These are phyloP conservation scores for Dendrobium huoshanense DNA, from an alignment of 106 monocot species.

Conservation along the genomic window DNA sequence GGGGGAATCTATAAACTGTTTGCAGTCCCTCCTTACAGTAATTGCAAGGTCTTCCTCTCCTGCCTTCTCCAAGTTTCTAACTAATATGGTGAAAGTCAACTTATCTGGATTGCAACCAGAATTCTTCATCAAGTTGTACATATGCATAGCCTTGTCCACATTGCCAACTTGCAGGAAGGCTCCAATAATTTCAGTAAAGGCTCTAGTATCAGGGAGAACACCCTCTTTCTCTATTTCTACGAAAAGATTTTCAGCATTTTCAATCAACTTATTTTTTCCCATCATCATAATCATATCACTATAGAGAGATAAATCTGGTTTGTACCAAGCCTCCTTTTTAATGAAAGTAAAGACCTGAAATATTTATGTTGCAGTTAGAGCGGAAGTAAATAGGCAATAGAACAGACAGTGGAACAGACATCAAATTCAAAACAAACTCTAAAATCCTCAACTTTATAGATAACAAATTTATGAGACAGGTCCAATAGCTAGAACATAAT, in stretches of 20 bases:
- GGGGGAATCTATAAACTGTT: slow-evolving; percentile 35
- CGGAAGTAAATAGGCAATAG: not conserved
- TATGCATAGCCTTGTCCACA: slow-evolving; percentile 62
- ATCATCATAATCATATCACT: slow-evolving; percentile 75
- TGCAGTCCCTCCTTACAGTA: slow-evolving; percentile 49
- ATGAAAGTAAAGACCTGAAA: slow-evolving; percentile 62
- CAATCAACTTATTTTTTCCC: slow-evolving; percentile 65
- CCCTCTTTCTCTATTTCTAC: slow-evolving; percentile 37
- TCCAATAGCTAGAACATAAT: too few species aligned
- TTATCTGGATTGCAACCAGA: slow-evolving; percentile 49
- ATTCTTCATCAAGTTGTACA: slow-evolving; percentile 63
- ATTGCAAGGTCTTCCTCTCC: slow-evolving; percentile 43
- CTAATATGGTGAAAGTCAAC: slow-evolving; percentile 67
- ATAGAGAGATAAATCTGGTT: slow-evolving; percentile 53
- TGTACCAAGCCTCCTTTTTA: slow-evolving; percentile 57
- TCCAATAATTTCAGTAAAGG: slow-evolving; percentile 75
- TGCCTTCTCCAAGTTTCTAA: slow-evolving; percentile 65
- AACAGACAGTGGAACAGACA: not conserved
- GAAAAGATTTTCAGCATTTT: slow-evolving; percentile 56
- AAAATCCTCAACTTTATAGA: not conserved
- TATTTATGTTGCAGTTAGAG: slow-evolving; percentile 11
- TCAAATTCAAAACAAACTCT: not conserved
- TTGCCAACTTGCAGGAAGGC: slow-evolving; percentile 47
- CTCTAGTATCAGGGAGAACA: slow-evolving; percentile 50
- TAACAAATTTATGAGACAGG: too few species aligned